Evolutionary conservation across 2,329 filamentous ascomycete species (phyloP).

Genomic region (Paracamarosporium sp.): DNA sequence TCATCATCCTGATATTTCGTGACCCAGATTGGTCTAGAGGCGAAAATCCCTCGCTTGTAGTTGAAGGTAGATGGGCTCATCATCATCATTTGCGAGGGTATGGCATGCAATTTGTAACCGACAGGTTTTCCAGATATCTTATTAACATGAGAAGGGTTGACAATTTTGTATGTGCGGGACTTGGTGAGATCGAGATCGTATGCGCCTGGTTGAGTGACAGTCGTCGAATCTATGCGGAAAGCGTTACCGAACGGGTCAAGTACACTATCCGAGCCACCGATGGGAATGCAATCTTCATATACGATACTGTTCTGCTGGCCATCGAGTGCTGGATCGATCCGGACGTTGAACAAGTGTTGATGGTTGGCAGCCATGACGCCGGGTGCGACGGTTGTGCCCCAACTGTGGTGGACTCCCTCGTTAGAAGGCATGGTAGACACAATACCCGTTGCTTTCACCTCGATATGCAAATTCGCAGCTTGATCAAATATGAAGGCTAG

Average conservation of each 20-base stretch:
- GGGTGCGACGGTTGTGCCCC: constrained; percentile 72
- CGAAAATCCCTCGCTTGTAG: constrained; percentile 66
- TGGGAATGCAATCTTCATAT: constrained; percentile 63
- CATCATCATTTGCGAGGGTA: constrained; percentile 58
- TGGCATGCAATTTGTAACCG: constrained; percentile 57
- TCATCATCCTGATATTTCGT: constrained; percentile 64
- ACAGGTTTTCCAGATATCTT: constrained; percentile 56
- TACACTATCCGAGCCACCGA: constrained; percentile 58
- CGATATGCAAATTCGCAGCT: constrained; percentile 70
- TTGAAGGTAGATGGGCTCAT: constrained; percentile 60
- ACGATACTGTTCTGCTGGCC: constrained; percentile 54
- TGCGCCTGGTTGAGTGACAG: constrained; percentile 56
- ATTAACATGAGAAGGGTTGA: constrained; percentile 52
- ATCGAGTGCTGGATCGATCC: constrained; percentile 57
- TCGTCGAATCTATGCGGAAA: constrained; percentile 55
- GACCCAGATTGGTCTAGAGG: constrained; percentile 65
- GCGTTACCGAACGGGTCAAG: constrained; percentile 63
- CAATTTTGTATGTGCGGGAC: constrained; percentile 58
- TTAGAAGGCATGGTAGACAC: constrained; percentile 72
- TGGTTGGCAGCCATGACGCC: constrained; percentile 74
- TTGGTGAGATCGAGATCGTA: constrained; percentile 55
- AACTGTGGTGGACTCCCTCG: constrained; percentile 67
- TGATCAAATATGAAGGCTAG: constrained; percentile 76
- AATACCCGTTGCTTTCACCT: constrained; percentile 73
- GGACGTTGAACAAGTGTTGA: constrained; percentile 74